A percentile compares a stretch with the other conserved stretches of the same genome.
Evolutionary conservation across 768 basidiomycete genomes (phyloP).

Genomic region (Erythrobasidium yunnanense): DNA sequence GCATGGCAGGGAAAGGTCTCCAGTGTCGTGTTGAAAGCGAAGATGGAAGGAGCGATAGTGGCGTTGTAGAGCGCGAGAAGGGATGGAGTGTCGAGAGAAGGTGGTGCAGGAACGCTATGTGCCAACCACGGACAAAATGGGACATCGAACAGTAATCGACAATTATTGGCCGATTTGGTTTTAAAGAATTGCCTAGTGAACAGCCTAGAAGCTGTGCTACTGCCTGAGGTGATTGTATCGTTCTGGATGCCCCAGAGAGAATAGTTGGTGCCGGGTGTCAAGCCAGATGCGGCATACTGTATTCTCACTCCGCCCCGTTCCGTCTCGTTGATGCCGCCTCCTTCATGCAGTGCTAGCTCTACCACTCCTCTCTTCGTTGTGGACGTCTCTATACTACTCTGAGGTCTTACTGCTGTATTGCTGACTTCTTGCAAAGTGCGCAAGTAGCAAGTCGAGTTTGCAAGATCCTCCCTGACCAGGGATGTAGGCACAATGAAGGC

Average conservation of each 20-base stretch:
- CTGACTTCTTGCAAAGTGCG: not conserved
- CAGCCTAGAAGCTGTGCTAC: slow-evolving; percentile 48
- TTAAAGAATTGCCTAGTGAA: slow-evolving; percentile 59
- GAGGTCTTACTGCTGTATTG: not conserved
- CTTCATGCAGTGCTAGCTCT: not conserved
- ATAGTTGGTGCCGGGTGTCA: slow-evolving; percentile 62
- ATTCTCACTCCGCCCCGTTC: slow-evolving; percentile 51
- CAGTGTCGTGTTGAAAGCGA: slow-evolving; percentile 65
- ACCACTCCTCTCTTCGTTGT: slow-evolving; percentile 19
- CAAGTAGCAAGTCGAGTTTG: slow-evolving; percentile 31
- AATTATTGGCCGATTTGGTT: slow-evolving; percentile 63
- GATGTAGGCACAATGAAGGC: slow-evolving; percentile 17
- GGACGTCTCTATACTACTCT: not conserved
- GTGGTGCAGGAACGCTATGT: slow-evolving; percentile 53
- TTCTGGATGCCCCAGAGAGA: slow-evolving; percentile 57
- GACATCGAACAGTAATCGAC: slow-evolving; percentile 17
- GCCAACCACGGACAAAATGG: slow-evolving; percentile 24
- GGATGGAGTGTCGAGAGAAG: slow-evolving; percentile 63
- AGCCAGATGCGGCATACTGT: slow-evolving; percentile 56
- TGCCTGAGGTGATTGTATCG: not conserved
- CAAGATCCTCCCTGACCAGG: not conserved
- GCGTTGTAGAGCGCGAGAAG: slow-evolving; percentile 47
- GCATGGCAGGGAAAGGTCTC: slow-evolving; percentile 61
- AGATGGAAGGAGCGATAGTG: slow-evolving; percentile 44
- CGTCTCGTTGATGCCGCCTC: slow-evolving; percentile 23